These are phyloP conservation scores for Gastrolobium bilobum DNA, from an alignment of 306 rosid genomes.

Conservation along the genomic window DNA sequence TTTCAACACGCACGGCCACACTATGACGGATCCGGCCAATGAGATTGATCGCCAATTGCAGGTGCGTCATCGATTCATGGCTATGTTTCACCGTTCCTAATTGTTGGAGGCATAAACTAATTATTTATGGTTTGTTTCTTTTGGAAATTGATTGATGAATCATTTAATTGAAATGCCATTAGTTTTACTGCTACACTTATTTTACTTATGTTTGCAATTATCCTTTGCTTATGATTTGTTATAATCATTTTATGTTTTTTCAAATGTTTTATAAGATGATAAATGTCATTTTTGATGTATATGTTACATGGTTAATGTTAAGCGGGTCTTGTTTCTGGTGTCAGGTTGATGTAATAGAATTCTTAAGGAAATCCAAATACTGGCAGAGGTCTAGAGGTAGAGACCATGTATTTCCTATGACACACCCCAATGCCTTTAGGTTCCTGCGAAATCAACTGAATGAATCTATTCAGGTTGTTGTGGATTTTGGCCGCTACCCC, in stretches of 20 bases:
- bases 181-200: not conserved
- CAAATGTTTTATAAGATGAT: too few species aligned
- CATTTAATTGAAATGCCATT: not conserved
- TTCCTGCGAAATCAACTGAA: constrained; percentile 81
- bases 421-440: constrained; percentile 99
- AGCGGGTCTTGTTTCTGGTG: constrained; percentile 46
- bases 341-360: constrained; percentile 80
- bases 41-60: constrained; percentile 86
- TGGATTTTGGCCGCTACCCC: constrained; percentile 94
- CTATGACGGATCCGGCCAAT: constrained; percentile 86
- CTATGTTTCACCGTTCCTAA: not conserved
- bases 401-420: constrained; percentile 92
- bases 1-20: constrained; percentile 87
- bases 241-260: too few species aligned
- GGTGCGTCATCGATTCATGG: constrained; percentile 50
- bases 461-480: constrained; percentile 88
- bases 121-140: not conserved
- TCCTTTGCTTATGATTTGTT: too few species aligned
- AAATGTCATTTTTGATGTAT: too few species aligned
- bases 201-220: too few species aligned
- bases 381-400: constrained; percentile 89
- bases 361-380: constrained; percentile 72
- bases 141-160: constrained; percentile 20
- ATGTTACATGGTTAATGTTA: constrained; percentile 31
- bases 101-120: not conserved